Evolutionary conservation across 2,329 filamentous ascomycete species (phyloP).

Genomic region (Talaromyces sp.): DNA sequence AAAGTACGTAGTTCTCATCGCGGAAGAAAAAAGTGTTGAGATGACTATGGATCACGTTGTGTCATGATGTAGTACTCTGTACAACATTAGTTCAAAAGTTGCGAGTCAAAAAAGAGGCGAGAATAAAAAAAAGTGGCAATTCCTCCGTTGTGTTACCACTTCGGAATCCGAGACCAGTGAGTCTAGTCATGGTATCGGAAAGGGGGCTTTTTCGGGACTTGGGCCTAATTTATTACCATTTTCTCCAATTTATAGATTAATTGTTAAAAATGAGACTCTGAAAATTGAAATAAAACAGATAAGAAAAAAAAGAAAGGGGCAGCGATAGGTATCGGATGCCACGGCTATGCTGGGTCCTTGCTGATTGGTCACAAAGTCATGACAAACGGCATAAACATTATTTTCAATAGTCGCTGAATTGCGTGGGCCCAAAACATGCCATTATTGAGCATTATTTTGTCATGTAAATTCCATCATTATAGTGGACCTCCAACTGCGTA

Average conservation of each 20-base stretch:
- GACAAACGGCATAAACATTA: not conserved
- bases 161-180: not conserved
- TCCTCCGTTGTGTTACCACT: not conserved
- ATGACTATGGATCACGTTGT: not conserved
- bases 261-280: not conserved
- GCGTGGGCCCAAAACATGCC: too few relatives aligned
- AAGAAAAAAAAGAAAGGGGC: not conserved
- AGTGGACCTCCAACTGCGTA: not conserved
- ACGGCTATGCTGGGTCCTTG: not conserved
- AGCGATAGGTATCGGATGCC: not conserved
- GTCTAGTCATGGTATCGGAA: not conserved
- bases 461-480: too few relatives aligned
- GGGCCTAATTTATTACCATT: not conserved
- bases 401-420: not conserved
- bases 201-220: not conserved
- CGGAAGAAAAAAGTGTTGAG: not conserved
- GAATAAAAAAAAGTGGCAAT: not conserved
- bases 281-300: not conserved
- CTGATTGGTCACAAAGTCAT: not conserved
- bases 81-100: not conserved
- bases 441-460: not conserved
- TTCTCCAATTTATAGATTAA: not conserved
- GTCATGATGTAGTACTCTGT: not conserved
- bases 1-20: not conserved
- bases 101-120: not conserved